Conservation (phyloP, 2,329 filamentous ascomycete species). For the Sporothrix dimorphospora region DNA sequence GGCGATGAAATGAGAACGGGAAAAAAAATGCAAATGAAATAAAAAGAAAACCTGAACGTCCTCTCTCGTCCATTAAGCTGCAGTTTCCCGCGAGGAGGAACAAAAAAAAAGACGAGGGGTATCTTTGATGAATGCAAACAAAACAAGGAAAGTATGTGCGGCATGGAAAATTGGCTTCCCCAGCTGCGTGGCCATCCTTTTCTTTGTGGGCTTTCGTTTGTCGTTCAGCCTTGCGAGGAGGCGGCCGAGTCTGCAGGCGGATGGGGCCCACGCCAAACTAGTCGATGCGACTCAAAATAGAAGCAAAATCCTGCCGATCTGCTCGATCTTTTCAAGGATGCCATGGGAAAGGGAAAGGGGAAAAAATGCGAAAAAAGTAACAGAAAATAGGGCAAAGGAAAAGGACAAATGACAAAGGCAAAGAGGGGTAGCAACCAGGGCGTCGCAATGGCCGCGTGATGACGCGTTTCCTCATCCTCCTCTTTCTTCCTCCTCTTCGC, state of each 20-base stretch:
- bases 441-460: background rate
- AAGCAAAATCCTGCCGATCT: background rate
- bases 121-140: slow-evolving; percentile 16
- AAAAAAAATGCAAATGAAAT: background rate
- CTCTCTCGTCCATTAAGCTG: background rate
- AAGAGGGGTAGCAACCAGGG: background rate
- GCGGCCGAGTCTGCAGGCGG: slow-evolving; percentile 9
- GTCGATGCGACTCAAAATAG: background rate
- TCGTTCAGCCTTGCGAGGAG: background rate
- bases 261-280: background rate
- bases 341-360: background rate
- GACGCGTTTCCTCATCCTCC: slow-evolving; percentile 12
- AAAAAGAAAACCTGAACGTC: background rate
- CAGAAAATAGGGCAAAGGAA: background rate
- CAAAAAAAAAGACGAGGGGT: background rate
- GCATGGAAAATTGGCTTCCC: background rate
- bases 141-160: background rate
- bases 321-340: background rate
- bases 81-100: background rate
- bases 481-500: background rate
- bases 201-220: background rate
- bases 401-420: background rate
- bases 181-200: background rate
- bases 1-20: background rate
- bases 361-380: background rate